phyloP scores from a whole-genome alignment of 208 protist species.

The Trichomonas gallinae region DNA sequence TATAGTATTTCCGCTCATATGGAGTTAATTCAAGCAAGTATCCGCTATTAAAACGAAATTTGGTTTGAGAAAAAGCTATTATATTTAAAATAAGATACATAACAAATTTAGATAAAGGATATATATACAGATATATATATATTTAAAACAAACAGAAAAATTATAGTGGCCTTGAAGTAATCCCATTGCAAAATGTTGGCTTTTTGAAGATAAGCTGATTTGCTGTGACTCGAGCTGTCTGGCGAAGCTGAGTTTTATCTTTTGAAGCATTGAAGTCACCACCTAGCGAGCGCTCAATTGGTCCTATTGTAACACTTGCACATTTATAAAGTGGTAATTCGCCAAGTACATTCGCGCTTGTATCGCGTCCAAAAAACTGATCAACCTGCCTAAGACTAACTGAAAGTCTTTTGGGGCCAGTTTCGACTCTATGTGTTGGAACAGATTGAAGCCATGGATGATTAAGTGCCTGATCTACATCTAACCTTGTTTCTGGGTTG shows the following conservation, averaged over 20 bases:
- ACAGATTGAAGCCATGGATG: not conserved
- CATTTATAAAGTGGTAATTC: not conserved
- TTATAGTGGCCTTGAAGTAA: not conserved
- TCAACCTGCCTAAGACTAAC: not conserved
- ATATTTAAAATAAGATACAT: too few relatives aligned
- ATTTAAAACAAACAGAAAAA: too few relatives aligned
- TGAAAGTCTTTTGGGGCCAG: not conserved
- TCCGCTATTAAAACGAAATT: too few relatives aligned
- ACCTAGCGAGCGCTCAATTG: not conserved
- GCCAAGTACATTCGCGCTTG: not conserved
- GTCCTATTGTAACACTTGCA: not conserved
- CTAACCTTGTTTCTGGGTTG: not conserved
- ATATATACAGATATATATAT: too few relatives aligned
- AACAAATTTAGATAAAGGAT: too few relatives aligned
- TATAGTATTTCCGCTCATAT: too few relatives aligned
- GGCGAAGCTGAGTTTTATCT: not conserved
- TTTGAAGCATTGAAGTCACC: not conserved
- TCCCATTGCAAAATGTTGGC: not conserved
- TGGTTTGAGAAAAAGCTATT: too few relatives aligned
- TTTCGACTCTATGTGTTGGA: not conserved
- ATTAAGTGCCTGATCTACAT: not conserved
- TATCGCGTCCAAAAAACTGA: not conserved
- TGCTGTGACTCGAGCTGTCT: not conserved
- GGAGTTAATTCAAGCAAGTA: too few relatives aligned
- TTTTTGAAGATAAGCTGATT: not conserved